Conservation (phyloP, 768 basidiomycete species). For the Daedalea quercina region DNA sequence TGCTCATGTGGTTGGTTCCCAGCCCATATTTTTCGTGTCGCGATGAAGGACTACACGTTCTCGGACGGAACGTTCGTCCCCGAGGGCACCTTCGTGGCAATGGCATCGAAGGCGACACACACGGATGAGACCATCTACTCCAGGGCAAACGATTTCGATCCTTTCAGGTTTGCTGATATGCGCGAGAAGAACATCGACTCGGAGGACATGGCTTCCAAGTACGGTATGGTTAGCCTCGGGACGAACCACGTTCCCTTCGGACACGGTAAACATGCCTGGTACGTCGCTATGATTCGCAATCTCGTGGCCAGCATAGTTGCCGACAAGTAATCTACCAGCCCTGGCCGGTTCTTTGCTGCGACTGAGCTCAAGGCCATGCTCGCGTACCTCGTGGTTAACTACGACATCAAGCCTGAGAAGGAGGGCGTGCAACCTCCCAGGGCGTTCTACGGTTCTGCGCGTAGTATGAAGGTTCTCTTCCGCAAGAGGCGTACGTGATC, state of each 20-base stretch:
- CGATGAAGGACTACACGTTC: slow-evolving; percentile 11
- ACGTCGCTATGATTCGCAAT: slow-evolving; percentile 1
- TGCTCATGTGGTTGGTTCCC: neutral
- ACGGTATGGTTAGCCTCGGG: slow-evolving; percentile 18
- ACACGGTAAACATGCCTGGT: slow-evolving; percentile 17
- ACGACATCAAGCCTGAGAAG: slow-evolving; percentile 13
- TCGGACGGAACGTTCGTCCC: slow-evolving; percentile 18
- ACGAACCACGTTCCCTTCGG: slow-evolving; percentile 24
- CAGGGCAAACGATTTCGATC: slow-evolving; percentile 16
- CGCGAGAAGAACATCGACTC: neutral
- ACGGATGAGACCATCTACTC: slow-evolving; percentile 19
- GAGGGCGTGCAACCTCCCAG: slow-evolving; percentile 19
- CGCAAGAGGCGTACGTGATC: too few species aligned
- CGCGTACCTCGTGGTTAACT: slow-evolving; percentile 9
- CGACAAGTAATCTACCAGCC: neutral
- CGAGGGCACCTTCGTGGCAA: slow-evolving; percentile 11
- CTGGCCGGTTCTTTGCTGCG: slow-evolving; percentile 12
- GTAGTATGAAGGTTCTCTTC: too few species aligned
- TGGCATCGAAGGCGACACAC: slow-evolving; percentile 11
- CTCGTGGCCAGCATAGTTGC: neutral
- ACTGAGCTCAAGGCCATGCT: slow-evolving; percentile 13
- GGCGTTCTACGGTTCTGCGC: neutral
- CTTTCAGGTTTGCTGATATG: slow-evolving; percentile 17
- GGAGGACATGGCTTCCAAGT: slow-evolving; percentile 9
- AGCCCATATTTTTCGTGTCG: slow-evolving; percentile 6